Percentiles rank a stretch among this genome's conserved stretches.
Evolutionary conservation across 2,329 filamentous ascomycete genomes (phyloP).

Genomic region (Davidsoniella virescens): DNA sequence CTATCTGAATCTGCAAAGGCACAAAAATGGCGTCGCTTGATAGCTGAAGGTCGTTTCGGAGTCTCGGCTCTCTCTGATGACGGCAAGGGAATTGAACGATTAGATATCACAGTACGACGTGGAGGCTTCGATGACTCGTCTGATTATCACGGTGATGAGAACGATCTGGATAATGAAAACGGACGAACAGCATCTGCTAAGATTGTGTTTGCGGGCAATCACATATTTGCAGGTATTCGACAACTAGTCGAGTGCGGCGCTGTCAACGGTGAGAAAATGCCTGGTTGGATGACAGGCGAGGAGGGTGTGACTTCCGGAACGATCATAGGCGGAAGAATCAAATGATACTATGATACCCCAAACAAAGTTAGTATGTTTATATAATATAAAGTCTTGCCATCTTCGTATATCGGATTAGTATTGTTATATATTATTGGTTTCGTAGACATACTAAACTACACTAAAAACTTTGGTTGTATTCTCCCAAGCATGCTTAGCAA

Average conservation of each 20-base stretch:
- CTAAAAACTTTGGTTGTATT: slow-evolving; percentile 73
- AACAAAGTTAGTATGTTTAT: background rate
- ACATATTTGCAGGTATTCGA: slow-evolving; percentile 68
- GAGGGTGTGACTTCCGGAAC: slow-evolving; percentile 61
- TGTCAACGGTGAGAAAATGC: slow-evolving; percentile 63
- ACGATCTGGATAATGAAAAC: slow-evolving; percentile 17
- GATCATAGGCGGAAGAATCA: slow-evolving; percentile 50
- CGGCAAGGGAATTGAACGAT: slow-evolving; percentile 42
- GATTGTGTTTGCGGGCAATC: slow-evolving; percentile 55
- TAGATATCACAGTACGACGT: slow-evolving; percentile 35
- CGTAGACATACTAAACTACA: slow-evolving; percentile 31
- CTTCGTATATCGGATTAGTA: background rate
- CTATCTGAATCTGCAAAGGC: slow-evolving; percentile 15
- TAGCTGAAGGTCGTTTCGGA: slow-evolving; percentile 58
- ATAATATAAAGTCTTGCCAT: background rate
- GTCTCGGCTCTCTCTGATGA: slow-evolving; percentile 37
- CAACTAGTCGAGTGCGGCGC: slow-evolving; percentile 62
- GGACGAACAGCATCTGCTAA: slow-evolving; percentile 29
- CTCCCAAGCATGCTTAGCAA: slow-evolving; percentile 71
- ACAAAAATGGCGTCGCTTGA: slow-evolving; percentile 40
- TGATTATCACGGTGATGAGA: slow-evolving; percentile 5
- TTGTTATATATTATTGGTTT: background rate
- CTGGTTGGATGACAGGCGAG: slow-evolving; percentile 82
- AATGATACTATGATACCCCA: slow-evolving; percentile 26
- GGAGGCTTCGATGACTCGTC: background rate